A percentile compares a stretch with the other conserved stretches of the same genome.
These are phyloP conservation scores for Ashbya aceris DNA, from an alignment of 1,139 yeast species.

Conservation along the genomic window DNA sequence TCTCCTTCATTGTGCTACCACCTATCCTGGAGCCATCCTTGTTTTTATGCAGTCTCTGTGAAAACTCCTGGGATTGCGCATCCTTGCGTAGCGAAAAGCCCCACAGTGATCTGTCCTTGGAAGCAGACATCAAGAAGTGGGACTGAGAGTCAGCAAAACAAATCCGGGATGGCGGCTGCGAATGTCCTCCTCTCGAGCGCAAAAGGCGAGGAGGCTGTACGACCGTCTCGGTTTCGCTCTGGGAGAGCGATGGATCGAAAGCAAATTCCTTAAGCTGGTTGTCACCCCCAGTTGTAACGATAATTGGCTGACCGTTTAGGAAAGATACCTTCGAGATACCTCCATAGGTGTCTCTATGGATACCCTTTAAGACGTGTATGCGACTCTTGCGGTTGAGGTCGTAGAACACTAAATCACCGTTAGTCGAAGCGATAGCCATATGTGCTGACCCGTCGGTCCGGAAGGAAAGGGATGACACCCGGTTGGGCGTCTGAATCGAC, in stretches of 20 bases:
- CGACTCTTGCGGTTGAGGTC: conserved; percentile 67
- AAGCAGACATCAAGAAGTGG: conserved; percentile 79
- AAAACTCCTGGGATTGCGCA: conserved; percentile 90
- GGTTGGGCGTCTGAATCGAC: conserved; percentile 48
- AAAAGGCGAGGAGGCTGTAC: conserved; percentile 86
- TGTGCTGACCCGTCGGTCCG: conserved; percentile 89
- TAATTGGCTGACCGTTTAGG: conserved; percentile 84
- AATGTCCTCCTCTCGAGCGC: conserved; percentile 94
- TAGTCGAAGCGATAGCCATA: conserved; percentile 66
- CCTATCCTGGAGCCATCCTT: conserved; percentile 49
- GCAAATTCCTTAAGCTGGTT: conserved; percentile 83
- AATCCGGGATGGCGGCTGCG: conserved; percentile 78
- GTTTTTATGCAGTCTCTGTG: conserved; percentile 59
- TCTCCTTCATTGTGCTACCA: conserved; percentile 42
- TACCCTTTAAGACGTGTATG: conserved; percentile 63
- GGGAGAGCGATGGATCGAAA: conserved; percentile 80
- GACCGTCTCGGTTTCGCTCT: conserved; percentile 45
- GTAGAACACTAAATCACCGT: conserved; percentile 80
- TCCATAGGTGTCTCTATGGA: conserved; percentile 67
- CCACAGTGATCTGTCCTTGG: conserved; percentile 85
- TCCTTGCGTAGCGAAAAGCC: conserved; percentile 86
- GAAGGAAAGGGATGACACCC: conserved; percentile 68
- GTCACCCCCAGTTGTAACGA: conserved; percentile 89
- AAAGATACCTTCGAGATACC: conserved; percentile 74
- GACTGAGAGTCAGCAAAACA: conserved; percentile 72